phyloP scores from a whole-genome alignment of 176 grass and related monocot genomes.

The Musa acuminata region DNA sequence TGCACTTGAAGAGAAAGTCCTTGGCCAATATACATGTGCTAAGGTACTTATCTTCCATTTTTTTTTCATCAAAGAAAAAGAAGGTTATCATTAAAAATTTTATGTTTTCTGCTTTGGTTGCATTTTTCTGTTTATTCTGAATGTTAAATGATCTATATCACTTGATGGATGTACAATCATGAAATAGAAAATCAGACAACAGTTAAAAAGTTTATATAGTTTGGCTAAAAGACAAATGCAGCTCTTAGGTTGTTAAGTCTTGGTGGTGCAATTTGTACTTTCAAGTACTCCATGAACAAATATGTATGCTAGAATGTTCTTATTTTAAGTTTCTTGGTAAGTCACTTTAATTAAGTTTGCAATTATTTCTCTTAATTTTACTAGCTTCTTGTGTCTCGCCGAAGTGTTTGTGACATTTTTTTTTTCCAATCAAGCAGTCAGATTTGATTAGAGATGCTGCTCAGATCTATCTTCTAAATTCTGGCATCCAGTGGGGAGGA shows the following conservation, averaged over 20 bases:
- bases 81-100: background rate
- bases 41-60: slow-evolving; percentile 36
- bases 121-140: background rate
- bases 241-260: background rate
- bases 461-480: slow-evolving; percentile 78
- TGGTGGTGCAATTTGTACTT: background rate
- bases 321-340: background rate
- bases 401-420: slow-evolving; percentile 16
- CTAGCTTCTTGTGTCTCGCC: background rate
- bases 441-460: slow-evolving; percentile 82
- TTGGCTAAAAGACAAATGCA: background rate
- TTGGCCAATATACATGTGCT: slow-evolving; percentile 85
- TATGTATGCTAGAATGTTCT: background rate
- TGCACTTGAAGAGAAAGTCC: slow-evolving; percentile 80
- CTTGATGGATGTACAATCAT: background rate
- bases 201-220: background rate
- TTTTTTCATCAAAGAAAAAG: background rate
- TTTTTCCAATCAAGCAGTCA: slow-evolving; percentile 46
- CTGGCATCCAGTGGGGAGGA: slow-evolving; percentile 76
- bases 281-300: background rate
- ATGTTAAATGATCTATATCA: background rate
- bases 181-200: background rate
- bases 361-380: background rate
- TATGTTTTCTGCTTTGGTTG: background rate
- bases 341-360: background rate